Evolutionary conservation across 495 filamentous ascomycete species (phyloP).

Genomic region (Schizothecium vesticola): DNA sequence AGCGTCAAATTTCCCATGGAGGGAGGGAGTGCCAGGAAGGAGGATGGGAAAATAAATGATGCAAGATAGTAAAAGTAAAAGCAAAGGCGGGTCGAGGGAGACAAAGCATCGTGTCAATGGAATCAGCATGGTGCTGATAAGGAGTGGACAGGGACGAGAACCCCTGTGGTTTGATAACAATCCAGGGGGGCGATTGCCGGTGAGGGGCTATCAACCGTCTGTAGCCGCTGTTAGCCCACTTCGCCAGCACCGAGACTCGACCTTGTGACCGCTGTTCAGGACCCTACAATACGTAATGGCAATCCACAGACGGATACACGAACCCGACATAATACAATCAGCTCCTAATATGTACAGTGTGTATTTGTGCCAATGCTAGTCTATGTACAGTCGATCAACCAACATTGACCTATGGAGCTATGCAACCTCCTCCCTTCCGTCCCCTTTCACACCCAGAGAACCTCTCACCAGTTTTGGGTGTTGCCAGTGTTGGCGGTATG

Average conservation of each 20-base stretch:
- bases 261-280: conserved; percentile 5
- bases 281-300: conserved; percentile 4
- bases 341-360: neutral
- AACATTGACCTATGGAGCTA: neutral
- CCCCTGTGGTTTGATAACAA: conserved; percentile 6
- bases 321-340: neutral
- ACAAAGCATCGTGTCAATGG: conserved; percentile 6
- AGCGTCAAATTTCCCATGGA: neutral
- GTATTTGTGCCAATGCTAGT: neutral
- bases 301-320: neutral
- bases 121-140: neutral
- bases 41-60: neutral
- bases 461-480: neutral
- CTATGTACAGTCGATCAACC: neutral
- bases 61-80: neutral
- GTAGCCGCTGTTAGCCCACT: conserved; percentile 14
- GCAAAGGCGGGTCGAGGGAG: neutral
- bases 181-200: conserved; percentile 15
- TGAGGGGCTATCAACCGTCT: conserved; percentile 6
- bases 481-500: neutral
- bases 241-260: neutral
- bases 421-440: neutral
- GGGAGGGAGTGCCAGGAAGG: neutral
- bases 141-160: neutral
- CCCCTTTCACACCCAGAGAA: neutral